Base-by-base conservation (phyloP, 2,329 filamentous ascomycete genomes). In the Colletotrichum sansevieriae region DNA sequence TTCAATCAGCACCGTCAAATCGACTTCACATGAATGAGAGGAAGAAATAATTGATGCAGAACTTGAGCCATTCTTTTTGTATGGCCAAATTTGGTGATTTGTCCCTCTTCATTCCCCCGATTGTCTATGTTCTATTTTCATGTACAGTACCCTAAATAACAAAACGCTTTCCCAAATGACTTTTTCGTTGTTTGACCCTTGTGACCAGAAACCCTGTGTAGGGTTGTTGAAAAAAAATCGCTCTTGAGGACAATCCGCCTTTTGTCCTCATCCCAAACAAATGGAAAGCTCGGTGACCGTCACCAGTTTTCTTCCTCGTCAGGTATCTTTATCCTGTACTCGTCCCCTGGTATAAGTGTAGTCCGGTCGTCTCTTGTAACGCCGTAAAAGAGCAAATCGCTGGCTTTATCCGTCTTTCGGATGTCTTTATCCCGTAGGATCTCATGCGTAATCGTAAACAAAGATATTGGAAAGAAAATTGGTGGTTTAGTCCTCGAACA, bases 281-380 rank as follows among this genome's bases (percentile, higher is more conserved):
- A 69, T 12, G 47, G 55, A 61, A 66, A 20, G 33, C n/a, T 35
- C 43, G 18, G 4, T 56, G 18, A 12, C 49, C 37, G 12, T n/a
- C 35, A 41, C 15, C 41, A 12, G 54, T 54, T 52, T 25, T 56
- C 66, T 33, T 69, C 66, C 66, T 12, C 62, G 66, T 69, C 66
- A 69, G 22, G 20, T 60, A 52, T 52, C 49, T 52, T 29, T 35
- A 52, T 62, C 18, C 22, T 60, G 13, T 60, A 56, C 9, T 49
- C 62, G 4, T 51, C 66, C 56, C 62, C 62, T 43, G 11, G 35
- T 41, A 4, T 65, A n/a, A 37, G 51, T 55, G n/a, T 44, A 41
- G 22, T 39, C 18, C 18, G 29, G 37, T 33, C 25, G 29, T 56
- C 62, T 18, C 18, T 12, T 25, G 46, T 58, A 22, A 41, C 37